Evolutionary conservation across 192 early-diverging fungal species (phyloP), one percentile per base, ranked within the genome.

Genomic region (Gamsiella multidivaricata): DNA sequence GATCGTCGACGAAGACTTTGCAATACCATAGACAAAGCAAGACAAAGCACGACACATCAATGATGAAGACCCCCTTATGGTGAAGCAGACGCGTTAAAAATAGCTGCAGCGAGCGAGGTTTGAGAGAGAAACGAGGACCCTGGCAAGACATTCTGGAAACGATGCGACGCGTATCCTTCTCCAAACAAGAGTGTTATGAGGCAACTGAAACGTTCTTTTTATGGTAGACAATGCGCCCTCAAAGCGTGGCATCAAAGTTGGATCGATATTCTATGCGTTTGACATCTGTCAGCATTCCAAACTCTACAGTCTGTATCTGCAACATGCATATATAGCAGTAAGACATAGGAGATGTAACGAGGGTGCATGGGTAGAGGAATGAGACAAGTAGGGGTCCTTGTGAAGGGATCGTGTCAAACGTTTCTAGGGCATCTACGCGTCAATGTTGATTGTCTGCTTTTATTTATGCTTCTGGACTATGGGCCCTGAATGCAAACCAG

Each of bases 271-370:
- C 5, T 55, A 1, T 34, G n/a, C n/a, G n/a, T n/a, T n/a, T n/a
- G n/a, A n/a, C n/a, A n/a, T 59, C 28, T 47, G 45, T 15, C 26
- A 25, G 43, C 59, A 61, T 61, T 61, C 59, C 59, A 34, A 18
- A 41, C 45, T n/a, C 45, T 61, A n/a, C n/a, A n/a, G 59, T 47
- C n/a, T 46, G 45, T n/a, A 32, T 61, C 59, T 50, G 46, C 59
- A 20, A 61, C 59, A 61, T 61, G n/a, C n/a, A n/a, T 49, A n/a
- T 61, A 23, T 50, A 61, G 26, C 59, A 49, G 6, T 5, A 36
- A 32, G 37, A 25, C n/a, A 28, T 7, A 41, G 14, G 14, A 41
- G 39, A 41, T 14, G 39, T 41, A 14, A 14, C 43, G n/a, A 47
- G 18, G 9, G n/a, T 8, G n/a, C 7, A 20, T 3, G 45, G 18